Conservation (phyloP, 2,329 filamentous ascomycete species). For the Botryotinia calthae region DNA sequence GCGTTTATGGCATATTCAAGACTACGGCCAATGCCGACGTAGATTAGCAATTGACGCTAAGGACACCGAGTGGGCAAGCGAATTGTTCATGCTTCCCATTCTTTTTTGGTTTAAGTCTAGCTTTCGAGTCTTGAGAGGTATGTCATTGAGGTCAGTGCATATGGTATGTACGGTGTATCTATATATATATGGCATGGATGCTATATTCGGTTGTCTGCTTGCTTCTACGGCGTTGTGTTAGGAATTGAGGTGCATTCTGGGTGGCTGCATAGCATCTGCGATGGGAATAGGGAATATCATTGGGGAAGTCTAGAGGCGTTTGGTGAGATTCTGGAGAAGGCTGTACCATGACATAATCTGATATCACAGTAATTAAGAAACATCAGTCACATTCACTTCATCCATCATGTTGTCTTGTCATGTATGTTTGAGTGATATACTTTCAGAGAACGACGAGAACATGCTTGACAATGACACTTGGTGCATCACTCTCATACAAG, state of each 20-base stretch:
- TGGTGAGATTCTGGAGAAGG: background rate
- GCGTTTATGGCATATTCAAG: constrained; percentile 56
- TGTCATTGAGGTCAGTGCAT: constrained; percentile 21
- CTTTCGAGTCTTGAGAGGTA: constrained; percentile 13
- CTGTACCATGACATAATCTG: constrained; percentile 11
- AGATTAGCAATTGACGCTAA: constrained; percentile 12
- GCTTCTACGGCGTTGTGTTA: constrained; percentile 22
- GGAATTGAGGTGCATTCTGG: constrained; percentile 19
- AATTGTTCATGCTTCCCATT: constrained; percentile 2
- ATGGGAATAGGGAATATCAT: background rate
- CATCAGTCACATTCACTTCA: background rate
- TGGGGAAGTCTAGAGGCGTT: constrained; percentile 1
- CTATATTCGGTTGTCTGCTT: constrained; percentile 26
- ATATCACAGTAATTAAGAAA: constrained; percentile 4
- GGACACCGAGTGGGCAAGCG: constrained; percentile 9
- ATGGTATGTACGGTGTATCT: constrained; percentile 18
- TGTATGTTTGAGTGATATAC: background rate
- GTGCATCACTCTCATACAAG: background rate
- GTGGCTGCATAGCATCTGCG: constrained; percentile 26
- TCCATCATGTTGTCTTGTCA: background rate
- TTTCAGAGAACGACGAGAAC: background rate
- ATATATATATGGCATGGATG: constrained; percentile 22
- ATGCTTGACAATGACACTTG: background rate
- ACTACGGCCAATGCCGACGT: constrained; percentile 26
- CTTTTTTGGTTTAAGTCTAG: background rate